Conservation (phyloP, 257 asterid genomes). For the Asclepias syriaca region DNA sequence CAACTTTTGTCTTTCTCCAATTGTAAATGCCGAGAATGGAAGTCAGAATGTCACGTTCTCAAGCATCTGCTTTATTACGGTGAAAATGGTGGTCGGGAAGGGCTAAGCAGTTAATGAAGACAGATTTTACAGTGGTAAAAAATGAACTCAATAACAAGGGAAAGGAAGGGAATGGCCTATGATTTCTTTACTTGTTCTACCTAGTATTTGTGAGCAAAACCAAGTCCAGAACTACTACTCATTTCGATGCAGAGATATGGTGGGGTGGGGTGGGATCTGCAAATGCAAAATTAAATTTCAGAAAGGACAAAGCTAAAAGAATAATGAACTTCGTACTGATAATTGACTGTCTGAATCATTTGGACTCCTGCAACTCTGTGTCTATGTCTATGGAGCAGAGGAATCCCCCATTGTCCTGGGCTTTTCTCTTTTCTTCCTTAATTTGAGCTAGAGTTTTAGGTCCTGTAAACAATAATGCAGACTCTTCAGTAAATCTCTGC, state of each 20-base stretch:
- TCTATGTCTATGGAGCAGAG: background rate
- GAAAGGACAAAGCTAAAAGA: background rate
- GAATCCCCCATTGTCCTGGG: conserved; percentile 10
- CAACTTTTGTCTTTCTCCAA: too few relatives aligned
- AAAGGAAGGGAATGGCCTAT: background rate
- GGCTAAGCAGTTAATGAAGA: too few relatives aligned
- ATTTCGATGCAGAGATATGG: too few relatives aligned
- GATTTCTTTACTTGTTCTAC: background rate
- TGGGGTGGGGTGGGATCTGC: background rate
- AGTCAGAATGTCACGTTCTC: too few relatives aligned
- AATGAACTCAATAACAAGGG: background rate
- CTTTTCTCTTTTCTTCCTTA: conserved; percentile 32
- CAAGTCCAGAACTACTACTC: background rate
- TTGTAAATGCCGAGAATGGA: too few relatives aligned
- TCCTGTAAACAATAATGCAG: conserved; percentile 18
- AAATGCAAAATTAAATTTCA: background rate
- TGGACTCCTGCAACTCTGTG: background rate
- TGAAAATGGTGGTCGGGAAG: too few relatives aligned
- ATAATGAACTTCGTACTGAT: background rate
- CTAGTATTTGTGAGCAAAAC: background rate
- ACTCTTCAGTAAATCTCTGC: conserved; percentile 15
- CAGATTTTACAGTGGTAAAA: background rate
- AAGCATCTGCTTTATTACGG: too few relatives aligned
- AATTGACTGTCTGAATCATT: conserved; percentile 11
- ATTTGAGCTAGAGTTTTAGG: conserved; percentile 38